Conservation (phyloP, 1,284 basidiomycete species). For the Pyrrhoderma lamaoense region DNA sequence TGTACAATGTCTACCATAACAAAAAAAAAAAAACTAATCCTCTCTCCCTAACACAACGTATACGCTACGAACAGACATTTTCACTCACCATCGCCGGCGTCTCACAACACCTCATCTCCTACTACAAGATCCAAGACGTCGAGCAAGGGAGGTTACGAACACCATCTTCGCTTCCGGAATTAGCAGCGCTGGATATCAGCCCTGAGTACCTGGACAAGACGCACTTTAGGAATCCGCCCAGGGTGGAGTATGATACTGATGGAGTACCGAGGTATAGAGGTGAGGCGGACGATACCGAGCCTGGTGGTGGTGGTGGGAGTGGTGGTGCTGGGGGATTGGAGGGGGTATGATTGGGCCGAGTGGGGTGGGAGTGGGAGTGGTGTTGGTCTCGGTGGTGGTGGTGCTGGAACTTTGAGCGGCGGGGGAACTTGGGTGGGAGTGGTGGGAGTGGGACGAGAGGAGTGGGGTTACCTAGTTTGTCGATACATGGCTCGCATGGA, state of each 20-base stretch:
- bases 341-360: too few relatives aligned
- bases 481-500: too few relatives aligned
- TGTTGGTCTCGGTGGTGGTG: too few relatives aligned
- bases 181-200: constrained; percentile 79
- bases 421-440: too few relatives aligned
- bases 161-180: constrained; percentile 84
- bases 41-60: not conserved
- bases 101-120: constrained; percentile 92
- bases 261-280: constrained; percentile 76
- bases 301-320: too few relatives aligned
- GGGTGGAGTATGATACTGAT: constrained; percentile 78
- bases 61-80: constrained; percentile 60
- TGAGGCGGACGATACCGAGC: constrained; percentile 54
- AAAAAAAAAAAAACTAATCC: not conserved
- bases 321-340: too few relatives aligned
- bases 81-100: constrained; percentile 81
- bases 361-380: too few relatives aligned
- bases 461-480: too few relatives aligned
- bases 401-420: too few relatives aligned
- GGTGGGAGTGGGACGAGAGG: too few relatives aligned
- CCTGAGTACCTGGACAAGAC: constrained; percentile 87
- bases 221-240: constrained; percentile 85
- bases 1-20: too few relatives aligned
- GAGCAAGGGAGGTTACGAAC: constrained; percentile 79
- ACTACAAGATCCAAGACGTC: constrained; percentile 92